Conservation (phyloP, 106 monocot species). For the Dendrobium nobile region DNA sequence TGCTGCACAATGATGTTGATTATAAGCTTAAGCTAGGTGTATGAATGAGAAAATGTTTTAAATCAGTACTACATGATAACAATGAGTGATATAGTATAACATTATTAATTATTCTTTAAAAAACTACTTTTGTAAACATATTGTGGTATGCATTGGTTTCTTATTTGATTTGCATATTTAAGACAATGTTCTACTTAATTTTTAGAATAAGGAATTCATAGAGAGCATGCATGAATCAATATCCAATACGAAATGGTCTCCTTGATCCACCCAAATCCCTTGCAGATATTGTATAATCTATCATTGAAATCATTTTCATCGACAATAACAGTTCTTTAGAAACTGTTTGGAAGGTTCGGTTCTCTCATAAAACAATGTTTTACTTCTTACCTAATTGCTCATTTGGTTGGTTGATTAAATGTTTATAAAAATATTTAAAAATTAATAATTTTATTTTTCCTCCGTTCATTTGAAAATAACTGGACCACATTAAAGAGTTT, state of each 20-base stretch:
- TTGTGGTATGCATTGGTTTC: too few species aligned
- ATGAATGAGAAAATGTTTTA: too few species aligned
- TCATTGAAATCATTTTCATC: slow-evolving; percentile 43
- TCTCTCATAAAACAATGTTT: neutral
- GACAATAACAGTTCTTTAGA: slow-evolving; percentile 28
- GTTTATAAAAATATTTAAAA: too few species aligned
- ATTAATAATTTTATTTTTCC: too few species aligned
- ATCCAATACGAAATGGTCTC: slow-evolving; percentile 46
- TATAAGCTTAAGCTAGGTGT: too few species aligned
- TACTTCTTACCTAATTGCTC: neutral
- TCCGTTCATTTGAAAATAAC: too few species aligned
- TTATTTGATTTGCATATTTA: neutral
- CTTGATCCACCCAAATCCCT: slow-evolving; percentile 46
- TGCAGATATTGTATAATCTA: slow-evolving; percentile 36
- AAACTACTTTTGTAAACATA: too few species aligned
- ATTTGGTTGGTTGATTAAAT: neutral
- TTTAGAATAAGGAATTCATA: slow-evolving; percentile 34
- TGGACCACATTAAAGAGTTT: too few species aligned
- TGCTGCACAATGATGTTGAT: too few species aligned
- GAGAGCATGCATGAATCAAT: slow-evolving; percentile 15
- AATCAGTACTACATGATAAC: too few species aligned
- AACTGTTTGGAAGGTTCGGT: slow-evolving; percentile 29
- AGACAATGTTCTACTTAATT: neutral
- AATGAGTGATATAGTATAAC: too few species aligned
- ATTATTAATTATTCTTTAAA: too few species aligned